These are phyloP conservation scores for Cordyceps militaris DNA, from an alignment of 2,329 filamentous ascomycete genomes.

Conservation along the genomic window DNA sequence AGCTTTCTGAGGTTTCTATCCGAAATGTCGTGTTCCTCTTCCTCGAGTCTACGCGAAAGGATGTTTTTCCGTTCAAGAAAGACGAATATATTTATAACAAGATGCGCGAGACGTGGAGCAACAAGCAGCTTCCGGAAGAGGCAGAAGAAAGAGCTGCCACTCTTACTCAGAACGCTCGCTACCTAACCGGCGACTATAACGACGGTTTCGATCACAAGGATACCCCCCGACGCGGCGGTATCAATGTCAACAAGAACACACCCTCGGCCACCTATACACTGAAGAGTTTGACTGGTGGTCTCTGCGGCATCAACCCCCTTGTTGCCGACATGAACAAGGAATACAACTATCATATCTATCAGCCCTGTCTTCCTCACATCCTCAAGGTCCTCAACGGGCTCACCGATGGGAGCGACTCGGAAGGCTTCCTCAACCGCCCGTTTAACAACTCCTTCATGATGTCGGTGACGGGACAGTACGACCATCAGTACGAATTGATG, in stretches of 20 bases:
- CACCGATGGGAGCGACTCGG: slow-evolving; percentile 10
- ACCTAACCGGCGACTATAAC: slow-evolving; percentile 30
- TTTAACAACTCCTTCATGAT: slow-evolving; percentile 29
- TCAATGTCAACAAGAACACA: slow-evolving; percentile 33
- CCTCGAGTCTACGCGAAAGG: slow-evolving; percentile 37
- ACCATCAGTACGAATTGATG: slow-evolving; percentile 27
- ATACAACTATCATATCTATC: slow-evolving; percentile 34
- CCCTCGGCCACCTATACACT: slow-evolving; percentile 37
- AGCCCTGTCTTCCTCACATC: slow-evolving; percentile 36
- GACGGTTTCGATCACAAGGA: slow-evolving; percentile 25
- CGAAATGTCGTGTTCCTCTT: slow-evolving; percentile 36
- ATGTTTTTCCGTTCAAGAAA: slow-evolving; percentile 40
- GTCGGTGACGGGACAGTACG: slow-evolving; percentile 27
- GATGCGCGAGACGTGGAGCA: slow-evolving; percentile 25
- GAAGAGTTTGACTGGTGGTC: slow-evolving; percentile 34
- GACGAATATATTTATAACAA: slow-evolving; percentile 31
- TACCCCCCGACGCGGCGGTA: slow-evolving; percentile 26
- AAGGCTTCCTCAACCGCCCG: slow-evolving; percentile 20
- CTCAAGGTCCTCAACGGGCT: slow-evolving; percentile 26
- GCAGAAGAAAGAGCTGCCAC: slow-evolving; percentile 22
- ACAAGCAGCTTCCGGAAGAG: slow-evolving; percentile 26
- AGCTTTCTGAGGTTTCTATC: slow-evolving; percentile 27
- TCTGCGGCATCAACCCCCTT: slow-evolving; percentile 35
- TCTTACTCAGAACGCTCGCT: slow-evolving; percentile 27
- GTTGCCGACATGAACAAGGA: slow-evolving; percentile 37